Conservation (phyloP, 768 basidiomycete species). For the Kwoniella heveanensis region DNA sequence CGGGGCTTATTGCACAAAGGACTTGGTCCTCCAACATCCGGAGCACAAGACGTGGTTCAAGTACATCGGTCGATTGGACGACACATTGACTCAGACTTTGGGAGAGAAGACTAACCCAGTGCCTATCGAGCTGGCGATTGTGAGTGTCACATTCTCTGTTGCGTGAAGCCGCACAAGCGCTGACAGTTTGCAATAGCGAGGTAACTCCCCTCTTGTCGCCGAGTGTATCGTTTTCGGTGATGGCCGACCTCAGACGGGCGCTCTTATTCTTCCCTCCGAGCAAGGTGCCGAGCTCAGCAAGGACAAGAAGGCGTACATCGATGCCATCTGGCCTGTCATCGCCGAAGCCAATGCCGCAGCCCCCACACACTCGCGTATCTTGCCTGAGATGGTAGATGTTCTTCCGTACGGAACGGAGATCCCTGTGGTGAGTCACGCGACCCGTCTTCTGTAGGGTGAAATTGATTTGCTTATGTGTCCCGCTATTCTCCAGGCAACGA, state of each 20-base stretch:
- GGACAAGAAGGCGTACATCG: constrained; percentile 55
- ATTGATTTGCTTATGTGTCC: background rate
- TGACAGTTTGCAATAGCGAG: constrained; percentile 51
- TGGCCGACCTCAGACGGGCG: constrained; percentile 61
- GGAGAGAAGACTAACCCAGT: constrained; percentile 67
- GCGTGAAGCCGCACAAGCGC: no score
- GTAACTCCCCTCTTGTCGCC: constrained; percentile 60
- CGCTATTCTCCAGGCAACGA: constrained; percentile 58
- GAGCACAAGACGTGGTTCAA: constrained; percentile 58
- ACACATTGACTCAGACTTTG: constrained; percentile 59
- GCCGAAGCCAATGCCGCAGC: constrained; percentile 62
- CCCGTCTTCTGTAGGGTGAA: background rate
- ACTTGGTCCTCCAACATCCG: constrained; percentile 62
- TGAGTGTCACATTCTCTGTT: constrained; percentile 22
- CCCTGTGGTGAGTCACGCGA: constrained; percentile 51
- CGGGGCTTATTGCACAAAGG: constrained; percentile 64
- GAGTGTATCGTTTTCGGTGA: constrained; percentile 65
- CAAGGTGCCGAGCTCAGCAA: constrained; percentile 45
- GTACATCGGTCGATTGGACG: constrained; percentile 64
- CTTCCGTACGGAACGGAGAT: constrained; percentile 61
- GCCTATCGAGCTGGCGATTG: constrained; percentile 62
- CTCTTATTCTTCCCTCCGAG: constrained; percentile 62
- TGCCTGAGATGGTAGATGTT: constrained; percentile 62
- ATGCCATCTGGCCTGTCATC: constrained; percentile 60
- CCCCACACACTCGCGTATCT: constrained; percentile 63